Percentiles rank a stretch among this genome's conserved stretches.
Conservation (phyloP, 176 grass and related monocot genomes). For the Oryza punctata region DNA sequence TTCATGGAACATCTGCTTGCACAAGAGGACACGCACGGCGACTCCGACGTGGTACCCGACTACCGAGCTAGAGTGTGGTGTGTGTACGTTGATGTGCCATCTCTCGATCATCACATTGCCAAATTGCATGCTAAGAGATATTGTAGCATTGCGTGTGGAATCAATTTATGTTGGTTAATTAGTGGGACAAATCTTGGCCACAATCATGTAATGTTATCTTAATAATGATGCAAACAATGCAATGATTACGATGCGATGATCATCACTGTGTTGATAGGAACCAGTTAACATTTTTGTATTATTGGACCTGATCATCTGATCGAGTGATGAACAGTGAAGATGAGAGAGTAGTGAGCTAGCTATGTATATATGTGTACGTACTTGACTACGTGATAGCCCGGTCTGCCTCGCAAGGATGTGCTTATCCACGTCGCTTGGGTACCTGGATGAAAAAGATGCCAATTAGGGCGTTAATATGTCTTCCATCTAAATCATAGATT, state of each 20-base stretch:
- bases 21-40: conserved; percentile 33
- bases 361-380: conserved; percentile 14
- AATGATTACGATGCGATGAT: conserved; percentile 38
- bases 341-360: neutral
- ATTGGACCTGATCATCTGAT: neutral
- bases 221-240: conserved; percentile 21
- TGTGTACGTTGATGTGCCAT: conserved; percentile 5
- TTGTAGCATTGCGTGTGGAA: conserved; percentile 34
- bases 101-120: neutral
- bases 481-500: neutral
- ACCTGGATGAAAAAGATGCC: conserved; percentile 50
- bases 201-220: neutral
- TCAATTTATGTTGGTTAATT: conserved; percentile 29
- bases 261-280: conserved; percentile 16
- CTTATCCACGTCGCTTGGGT: conserved; percentile 81
- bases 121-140: neutral
- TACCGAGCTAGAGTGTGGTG: neutral
- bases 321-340: neutral
- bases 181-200: conserved; percentile 21
- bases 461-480: conserved; percentile 1
- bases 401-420: conserved; percentile 79
- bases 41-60: conserved; percentile 48
- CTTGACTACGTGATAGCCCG: conserved; percentile 73
- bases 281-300: conserved; percentile 31
- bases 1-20: neutral